Evolutionary conservation across 2,329 filamentous ascomycete genomes (phyloP).

Genomic region (Fusarium nygamai): DNA sequence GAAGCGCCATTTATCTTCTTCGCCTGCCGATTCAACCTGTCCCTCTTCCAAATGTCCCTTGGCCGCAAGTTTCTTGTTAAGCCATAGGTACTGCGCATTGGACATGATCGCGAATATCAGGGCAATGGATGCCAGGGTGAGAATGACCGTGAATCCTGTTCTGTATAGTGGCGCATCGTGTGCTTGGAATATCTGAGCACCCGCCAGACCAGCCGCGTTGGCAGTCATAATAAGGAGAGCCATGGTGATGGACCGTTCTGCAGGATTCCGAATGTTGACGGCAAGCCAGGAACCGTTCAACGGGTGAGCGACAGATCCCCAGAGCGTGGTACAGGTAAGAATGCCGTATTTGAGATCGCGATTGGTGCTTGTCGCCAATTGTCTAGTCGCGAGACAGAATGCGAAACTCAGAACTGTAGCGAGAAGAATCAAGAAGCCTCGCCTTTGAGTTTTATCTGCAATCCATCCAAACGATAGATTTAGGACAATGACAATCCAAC

Average conservation of each 20-base stretch:
- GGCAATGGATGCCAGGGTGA: background rate
- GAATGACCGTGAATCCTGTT: background rate
- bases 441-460: background rate
- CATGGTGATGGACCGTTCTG: background rate
- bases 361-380: background rate
- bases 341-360: slow-evolving; percentile 3
- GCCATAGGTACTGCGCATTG: background rate
- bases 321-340: background rate
- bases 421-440: background rate
- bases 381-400: background rate
- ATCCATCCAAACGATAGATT: background rate
- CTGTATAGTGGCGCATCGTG: background rate
- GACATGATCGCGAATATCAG: background rate
- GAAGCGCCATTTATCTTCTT: background rate
- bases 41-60: background rate
- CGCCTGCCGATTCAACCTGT: background rate
- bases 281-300: background rate
- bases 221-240: background rate
- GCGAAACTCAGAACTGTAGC: background rate
- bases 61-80: background rate
- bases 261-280: background rate
- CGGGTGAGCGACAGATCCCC: background rate
- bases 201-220: background rate
- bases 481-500: background rate
- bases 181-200: background rate